These are phyloP conservation scores for Trypanosoma lewisi DNA, from an alignment of 208 protist genomes.

Conservation along the genomic window DNA sequence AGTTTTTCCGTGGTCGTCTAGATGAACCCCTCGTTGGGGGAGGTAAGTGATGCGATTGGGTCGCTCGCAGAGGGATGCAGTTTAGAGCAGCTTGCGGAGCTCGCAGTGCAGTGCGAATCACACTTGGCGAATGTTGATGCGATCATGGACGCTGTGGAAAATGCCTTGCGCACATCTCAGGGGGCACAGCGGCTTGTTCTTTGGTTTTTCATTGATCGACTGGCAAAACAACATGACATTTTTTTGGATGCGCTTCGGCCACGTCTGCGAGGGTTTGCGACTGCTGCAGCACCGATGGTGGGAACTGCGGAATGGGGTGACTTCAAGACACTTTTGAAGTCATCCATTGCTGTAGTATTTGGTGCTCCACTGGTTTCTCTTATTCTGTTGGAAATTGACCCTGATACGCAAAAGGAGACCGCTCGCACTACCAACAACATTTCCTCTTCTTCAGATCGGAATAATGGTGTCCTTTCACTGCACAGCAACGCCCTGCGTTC, in stretches of 20 bases:
- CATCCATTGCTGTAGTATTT: constrained; percentile 79
- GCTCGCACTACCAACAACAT: background rate
- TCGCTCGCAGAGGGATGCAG: constrained; percentile 53
- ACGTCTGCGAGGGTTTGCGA: constrained; percentile 53
- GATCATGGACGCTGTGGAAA: constrained; percentile 77
- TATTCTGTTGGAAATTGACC: constrained; percentile 66
- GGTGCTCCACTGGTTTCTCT: constrained; percentile 70
- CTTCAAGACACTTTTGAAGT: constrained; percentile 69
- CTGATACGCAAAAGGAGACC: constrained; percentile 23
- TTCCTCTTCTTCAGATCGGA: constrained; percentile 15
- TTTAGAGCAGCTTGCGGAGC: constrained; percentile 33
- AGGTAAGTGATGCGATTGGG: constrained; percentile 74
- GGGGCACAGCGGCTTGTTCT: constrained; percentile 55
- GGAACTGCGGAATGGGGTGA: constrained; percentile 49
- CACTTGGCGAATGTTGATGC: constrained; percentile 59
- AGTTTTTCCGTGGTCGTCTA: constrained; percentile 9
- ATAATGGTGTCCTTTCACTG: constrained; percentile 38
- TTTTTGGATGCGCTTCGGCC: constrained; percentile 78
- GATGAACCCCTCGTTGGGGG: constrained; percentile 53
- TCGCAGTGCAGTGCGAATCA: constrained; percentile 64
- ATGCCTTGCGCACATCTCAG: constrained; percentile 53
- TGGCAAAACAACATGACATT: constrained; percentile 78
- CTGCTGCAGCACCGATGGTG: constrained; percentile 32
- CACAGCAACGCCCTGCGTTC: constrained; percentile 65
- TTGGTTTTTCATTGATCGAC: constrained; percentile 85